Conservation (phyloP, 495 filamentous ascomycete genomes). For the Aspergillus nidulans region DNA sequence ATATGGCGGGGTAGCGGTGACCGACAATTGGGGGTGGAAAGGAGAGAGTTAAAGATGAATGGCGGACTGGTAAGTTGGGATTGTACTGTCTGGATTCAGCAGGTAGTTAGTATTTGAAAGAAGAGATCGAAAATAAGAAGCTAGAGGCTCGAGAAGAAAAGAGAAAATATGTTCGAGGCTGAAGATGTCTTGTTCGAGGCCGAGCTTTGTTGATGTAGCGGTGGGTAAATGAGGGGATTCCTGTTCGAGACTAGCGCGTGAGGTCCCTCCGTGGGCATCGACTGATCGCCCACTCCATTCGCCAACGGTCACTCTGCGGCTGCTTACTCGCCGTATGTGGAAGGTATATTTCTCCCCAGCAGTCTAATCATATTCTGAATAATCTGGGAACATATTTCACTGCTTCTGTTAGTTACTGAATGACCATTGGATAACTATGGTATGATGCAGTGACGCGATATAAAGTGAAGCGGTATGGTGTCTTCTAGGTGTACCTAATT, state of each 20-base stretch:
- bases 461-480: too few species aligned
- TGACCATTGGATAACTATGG: too few species aligned
- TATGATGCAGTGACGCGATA: too few species aligned
- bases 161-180: too few species aligned
- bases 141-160: neutral
- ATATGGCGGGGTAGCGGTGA: constrained; percentile 19
- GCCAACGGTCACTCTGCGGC: neutral
- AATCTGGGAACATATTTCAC: too few species aligned
- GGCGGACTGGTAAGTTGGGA: too few species aligned
- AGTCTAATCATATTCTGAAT: too few species aligned
- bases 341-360: too few species aligned
- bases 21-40: constrained; percentile 7
- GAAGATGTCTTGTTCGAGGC: neutral
- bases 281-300: neutral
- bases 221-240: constrained; percentile 13
- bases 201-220: constrained; percentile 12
- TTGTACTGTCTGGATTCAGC: too few species aligned
- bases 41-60: neutral
- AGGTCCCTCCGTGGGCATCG: neutral
- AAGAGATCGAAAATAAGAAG: neutral
- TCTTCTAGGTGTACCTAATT: too few species aligned
- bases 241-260: constrained; percentile 1
- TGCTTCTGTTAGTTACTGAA: too few species aligned
- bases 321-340: neutral
- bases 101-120: too few species aligned